Percentiles rank a stretch among this genome's conserved stretches.
Evolutionary conservation across 371 early-diverging fungal genomes (phyloP).

Genomic region (Saksenaea vasiformis): DNA sequence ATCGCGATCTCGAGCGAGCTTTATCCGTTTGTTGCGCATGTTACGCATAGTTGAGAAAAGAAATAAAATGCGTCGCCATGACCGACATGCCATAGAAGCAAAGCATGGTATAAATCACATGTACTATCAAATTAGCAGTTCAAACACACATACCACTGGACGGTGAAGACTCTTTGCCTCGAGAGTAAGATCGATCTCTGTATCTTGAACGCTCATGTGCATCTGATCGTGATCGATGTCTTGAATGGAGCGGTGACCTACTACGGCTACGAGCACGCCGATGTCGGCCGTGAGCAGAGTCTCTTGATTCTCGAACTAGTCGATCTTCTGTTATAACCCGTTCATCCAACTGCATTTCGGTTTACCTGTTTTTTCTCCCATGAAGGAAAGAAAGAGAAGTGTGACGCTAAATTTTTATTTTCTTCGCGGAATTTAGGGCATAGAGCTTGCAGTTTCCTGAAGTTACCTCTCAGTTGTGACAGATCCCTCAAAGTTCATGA

Average conservation of each 20-base stretch:
- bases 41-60: background rate
- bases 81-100: conserved; percentile 4
- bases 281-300: background rate
- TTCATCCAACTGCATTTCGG: background rate
- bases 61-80: background rate
- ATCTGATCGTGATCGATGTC: conserved; percentile 13
- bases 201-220: background rate
- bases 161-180: background rate
- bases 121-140: background rate
- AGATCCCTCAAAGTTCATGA: too few relatives aligned
- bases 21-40: background rate
- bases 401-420: too few relatives aligned
- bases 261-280: conserved; percentile 7
- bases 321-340: background rate
- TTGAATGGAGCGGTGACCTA: conserved; percentile 7
- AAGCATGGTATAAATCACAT: background rate
- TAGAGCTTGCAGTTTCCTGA: too few relatives aligned
- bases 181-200: background rate
- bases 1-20: conserved; percentile 3
- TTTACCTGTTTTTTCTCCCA: background rate
- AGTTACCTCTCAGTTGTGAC: too few relatives aligned
- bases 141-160: background rate
- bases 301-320: background rate
- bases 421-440: too few relatives aligned
- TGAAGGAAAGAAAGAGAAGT: background rate